Percentiles rank a stretch among this genome's conserved stretches.
Conservation (phyloP, 805 yeast species). For the Lachancea waltii region DNA sequence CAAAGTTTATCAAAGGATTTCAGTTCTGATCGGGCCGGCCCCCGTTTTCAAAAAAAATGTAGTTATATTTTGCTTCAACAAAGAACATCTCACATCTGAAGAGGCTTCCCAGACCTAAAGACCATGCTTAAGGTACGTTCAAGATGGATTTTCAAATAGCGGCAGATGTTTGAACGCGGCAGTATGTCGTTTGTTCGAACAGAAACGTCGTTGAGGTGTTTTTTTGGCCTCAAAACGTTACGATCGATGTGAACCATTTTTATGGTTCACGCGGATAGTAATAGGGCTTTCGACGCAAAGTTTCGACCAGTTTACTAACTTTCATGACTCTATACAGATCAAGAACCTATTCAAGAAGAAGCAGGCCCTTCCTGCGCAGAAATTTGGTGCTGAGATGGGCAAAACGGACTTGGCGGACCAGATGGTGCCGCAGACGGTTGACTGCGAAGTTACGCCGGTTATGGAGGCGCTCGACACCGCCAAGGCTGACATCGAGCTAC, state of each 20-base stretch:
- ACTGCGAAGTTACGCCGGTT: slow-evolving; percentile 5
- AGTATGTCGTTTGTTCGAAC: too few species aligned
- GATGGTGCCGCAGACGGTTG: not conserved
- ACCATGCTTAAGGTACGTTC: not conserved
- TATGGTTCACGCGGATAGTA: too few species aligned
- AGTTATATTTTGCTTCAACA: not conserved
- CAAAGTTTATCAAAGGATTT: not conserved
- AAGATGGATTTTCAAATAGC: not conserved
- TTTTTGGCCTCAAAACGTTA: too few species aligned
- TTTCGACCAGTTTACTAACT: slow-evolving; percentile 1
- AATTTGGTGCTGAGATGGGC: not conserved
- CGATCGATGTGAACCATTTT: too few species aligned
- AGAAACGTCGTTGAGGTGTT: too few species aligned
- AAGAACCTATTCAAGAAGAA: slow-evolving; percentile 17
- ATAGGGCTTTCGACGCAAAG: not conserved
- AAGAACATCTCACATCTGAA: not conserved
- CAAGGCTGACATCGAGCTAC: slow-evolving; percentile 4
- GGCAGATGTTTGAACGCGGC: too few species aligned
- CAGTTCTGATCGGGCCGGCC: not conserved
- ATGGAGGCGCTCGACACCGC: slow-evolving; percentile 1
- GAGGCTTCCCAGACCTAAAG: not conserved
- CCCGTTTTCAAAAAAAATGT: slow-evolving; percentile 1
- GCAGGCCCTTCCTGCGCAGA: slow-evolving; percentile 11
- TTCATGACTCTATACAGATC: slow-evolving; percentile 7
- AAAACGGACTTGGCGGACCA: not conserved